phyloP scores from a whole-genome alignment of 176 grass and related monocot genomes.

The Ensete glaucum region DNA sequence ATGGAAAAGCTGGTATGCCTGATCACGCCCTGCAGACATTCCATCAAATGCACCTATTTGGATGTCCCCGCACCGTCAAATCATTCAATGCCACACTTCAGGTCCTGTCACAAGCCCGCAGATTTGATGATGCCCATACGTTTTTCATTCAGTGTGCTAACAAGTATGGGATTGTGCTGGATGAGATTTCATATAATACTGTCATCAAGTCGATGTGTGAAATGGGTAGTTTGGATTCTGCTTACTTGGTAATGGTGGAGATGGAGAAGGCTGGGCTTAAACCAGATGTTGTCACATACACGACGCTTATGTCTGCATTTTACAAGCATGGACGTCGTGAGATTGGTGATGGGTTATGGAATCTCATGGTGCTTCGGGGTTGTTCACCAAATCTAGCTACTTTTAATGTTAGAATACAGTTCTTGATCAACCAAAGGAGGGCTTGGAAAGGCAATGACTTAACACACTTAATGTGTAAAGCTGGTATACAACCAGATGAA shows the following conservation, averaged over 20 bases:
- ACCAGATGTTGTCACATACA: constrained; percentile 80
- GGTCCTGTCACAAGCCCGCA: constrained; percentile 41
- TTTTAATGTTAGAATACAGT: constrained; percentile 96
- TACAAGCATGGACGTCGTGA: constrained; percentile 54
- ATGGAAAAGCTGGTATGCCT: constrained; percentile 62
- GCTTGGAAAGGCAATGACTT: constrained; percentile 67
- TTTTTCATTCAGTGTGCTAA: constrained; percentile 30
- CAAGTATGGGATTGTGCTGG: constrained; percentile 52
- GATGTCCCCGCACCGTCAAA: constrained; percentile 57
- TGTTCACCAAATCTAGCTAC: constrained; percentile 60
- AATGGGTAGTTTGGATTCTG: constrained; percentile 42
- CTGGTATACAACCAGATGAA: constrained; percentile 55
- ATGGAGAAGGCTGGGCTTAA: constrained; percentile 52
- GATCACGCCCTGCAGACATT: constrained; percentile 61
- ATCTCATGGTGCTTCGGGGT: constrained; percentile 75
- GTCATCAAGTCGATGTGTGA: constrained; percentile 66
- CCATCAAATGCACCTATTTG: constrained; percentile 54
- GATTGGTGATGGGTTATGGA: constrained; percentile 85
- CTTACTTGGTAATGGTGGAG: constrained; percentile 48
- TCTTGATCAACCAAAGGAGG: constrained; percentile 53
- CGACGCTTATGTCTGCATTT: constrained; percentile 61
- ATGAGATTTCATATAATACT: constrained; percentile 75
- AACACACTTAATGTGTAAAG: constrained; percentile 42
- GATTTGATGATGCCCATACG: constrained; percentile 29
- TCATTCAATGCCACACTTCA: constrained; percentile 84